Evolutionary conservation across 2,329 filamentous ascomycete species (phyloP), one percentile per base, ranked within the genome.

Genomic region (Metarhizium anisopliae): DNA sequence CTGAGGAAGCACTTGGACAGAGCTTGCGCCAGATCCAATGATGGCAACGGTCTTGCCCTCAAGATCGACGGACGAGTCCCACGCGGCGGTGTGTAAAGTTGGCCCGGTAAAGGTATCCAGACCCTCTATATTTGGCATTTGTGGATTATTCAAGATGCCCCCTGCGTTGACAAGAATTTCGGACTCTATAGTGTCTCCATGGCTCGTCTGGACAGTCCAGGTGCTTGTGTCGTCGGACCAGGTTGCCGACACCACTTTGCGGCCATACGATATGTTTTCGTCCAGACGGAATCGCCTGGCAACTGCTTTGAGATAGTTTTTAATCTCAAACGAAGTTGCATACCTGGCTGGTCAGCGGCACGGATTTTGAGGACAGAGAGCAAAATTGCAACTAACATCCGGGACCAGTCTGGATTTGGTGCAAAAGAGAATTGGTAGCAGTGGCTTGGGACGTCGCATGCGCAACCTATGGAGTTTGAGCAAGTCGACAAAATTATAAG

Each of bases 121-220:
- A 0, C 76, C 77, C 5, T 74, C 67, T n/a, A 80, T 77, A 3
- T 67, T 67, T 4, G 77, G 77, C 72, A 74, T 77, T 51, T 74
- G 72, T 65, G 71, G 76, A 52, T 77, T 54, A 53, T 63, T 62
- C 16, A 63, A 40, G 11, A 63, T 63, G 35, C 61, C 61, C 1
- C 61, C 57, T 1, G 61, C 61, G 18, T 62, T 63, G 13, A 62
- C 52, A 16, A 63, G 55, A 29, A 63, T 58, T 20, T 63, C 60
- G 1, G 57, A 59, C 30, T 56, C 36, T 6, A 56, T 20, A 0
- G 47, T 52, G 2, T 35, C 40, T 0, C 58, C 58, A 32, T 55
- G 54, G 16, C 61, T 52, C 13, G 58, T 59, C 55, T 68, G 65
- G 10, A 68, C 63, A 0, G 63, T 60, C 73, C 72, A 76, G 13